Percentiles rank a stretch among this genome's conserved stretches.
These are phyloP conservation scores for Blumeriella jaapii DNA, from an alignment of 2,329 filamentous ascomycete genomes.

Conservation along the genomic window DNA sequence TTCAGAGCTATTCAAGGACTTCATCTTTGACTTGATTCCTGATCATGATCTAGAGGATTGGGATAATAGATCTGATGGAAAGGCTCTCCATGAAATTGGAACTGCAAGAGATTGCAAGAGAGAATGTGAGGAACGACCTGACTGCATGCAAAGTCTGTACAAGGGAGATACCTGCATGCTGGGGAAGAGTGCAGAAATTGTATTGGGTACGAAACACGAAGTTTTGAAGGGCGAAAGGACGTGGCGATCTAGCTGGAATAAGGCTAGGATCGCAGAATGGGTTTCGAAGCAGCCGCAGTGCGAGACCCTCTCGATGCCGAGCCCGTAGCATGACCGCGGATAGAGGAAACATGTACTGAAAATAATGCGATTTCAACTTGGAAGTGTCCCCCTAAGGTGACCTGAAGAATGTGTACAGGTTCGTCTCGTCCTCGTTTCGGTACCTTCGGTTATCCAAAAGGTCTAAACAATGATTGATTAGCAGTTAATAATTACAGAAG, in stretches of 20 bases:
- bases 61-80: constrained; percentile 33
- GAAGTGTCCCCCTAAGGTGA: too few species aligned
- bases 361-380: too few species aligned
- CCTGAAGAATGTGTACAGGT: too few species aligned
- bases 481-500: too few species aligned
- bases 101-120: constrained; percentile 35
- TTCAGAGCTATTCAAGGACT: constrained; percentile 39
- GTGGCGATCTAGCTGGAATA: constrained; percentile 10
- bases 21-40: constrained; percentile 34
- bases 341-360: too few species aligned
- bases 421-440: too few species aligned
- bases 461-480: too few species aligned
- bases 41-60: constrained; percentile 26
- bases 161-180: constrained; percentile 13
- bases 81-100: not conserved
- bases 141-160: constrained; percentile 27
- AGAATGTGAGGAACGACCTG: constrained; percentile 32
- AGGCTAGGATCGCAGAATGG: constrained; percentile 7
- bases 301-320: too few species aligned
- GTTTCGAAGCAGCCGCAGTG: constrained; percentile 9
- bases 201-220: constrained; percentile 2
- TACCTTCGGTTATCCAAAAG: too few species aligned
- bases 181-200: constrained; percentile 3
- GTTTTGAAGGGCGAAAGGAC: not conserved
- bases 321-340: too few species aligned